phyloP scores from a whole-genome alignment of 192 early-diverging fungal species.

The Coemansia biformis region DNA sequence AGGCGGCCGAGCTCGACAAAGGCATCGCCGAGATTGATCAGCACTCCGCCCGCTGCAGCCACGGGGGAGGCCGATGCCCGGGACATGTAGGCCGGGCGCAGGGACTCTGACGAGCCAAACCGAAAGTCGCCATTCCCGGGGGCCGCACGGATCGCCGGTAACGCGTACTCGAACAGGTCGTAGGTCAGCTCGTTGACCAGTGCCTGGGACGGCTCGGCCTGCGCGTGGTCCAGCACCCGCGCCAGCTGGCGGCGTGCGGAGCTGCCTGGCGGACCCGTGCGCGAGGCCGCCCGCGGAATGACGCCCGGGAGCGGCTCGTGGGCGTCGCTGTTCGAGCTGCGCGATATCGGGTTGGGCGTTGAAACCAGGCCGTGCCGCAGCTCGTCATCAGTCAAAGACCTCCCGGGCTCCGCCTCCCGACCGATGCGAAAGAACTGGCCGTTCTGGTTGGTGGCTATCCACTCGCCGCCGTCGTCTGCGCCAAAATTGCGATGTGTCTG shows the following conservation, averaged over 20 bases:
- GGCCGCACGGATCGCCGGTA: conserved; percentile 29
- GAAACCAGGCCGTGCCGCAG: conserved; percentile 9
- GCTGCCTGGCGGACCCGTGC: neutral
- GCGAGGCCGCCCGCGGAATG: neutral
- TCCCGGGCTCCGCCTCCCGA: conserved; percentile 8
- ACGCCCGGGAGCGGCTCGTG: conserved; percentile 24
- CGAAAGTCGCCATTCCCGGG: conserved; percentile 18
- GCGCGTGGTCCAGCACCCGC: neutral
- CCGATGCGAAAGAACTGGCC: conserved; percentile 7
- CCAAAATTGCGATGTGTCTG: conserved; percentile 24
- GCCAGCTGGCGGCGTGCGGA: neutral
- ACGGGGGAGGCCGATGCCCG: conserved; percentile 13
- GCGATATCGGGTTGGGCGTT: conserved; percentile 2
- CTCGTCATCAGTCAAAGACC: conserved; percentile 20
- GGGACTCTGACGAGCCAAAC: conserved; percentile 3
- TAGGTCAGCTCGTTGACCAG: conserved; percentile 37
- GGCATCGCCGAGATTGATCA: conserved; percentile 31
- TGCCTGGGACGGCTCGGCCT: conserved; percentile 11
- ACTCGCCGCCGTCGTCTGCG: conserved; percentile 28
- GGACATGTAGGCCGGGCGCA: conserved; percentile 14
- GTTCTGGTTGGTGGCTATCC: conserved; percentile 7
- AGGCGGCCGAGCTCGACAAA: conserved; percentile 36
- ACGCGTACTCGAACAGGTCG: conserved; percentile 16
- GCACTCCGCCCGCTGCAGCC: conserved; percentile 10
- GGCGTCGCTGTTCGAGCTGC: conserved; percentile 6